phyloP scores from a whole-genome alignment of 2,329 filamentous ascomycete species.

The Akanthomyces muscarius region DNA sequence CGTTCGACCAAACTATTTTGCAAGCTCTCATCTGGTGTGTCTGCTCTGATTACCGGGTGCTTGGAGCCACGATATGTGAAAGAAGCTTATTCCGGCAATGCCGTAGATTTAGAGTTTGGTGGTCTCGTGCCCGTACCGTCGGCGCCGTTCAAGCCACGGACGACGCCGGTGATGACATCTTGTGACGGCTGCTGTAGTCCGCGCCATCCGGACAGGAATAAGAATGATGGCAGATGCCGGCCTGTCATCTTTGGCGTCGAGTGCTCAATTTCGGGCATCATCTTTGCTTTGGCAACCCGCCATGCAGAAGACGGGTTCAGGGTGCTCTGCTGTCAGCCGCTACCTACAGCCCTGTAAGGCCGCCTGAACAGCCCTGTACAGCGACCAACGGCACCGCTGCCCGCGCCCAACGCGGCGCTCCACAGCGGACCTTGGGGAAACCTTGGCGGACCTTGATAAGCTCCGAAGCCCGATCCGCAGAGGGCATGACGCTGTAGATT shows the following conservation, averaged over 20 bases:
- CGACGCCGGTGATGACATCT: background rate
- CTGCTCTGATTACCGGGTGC: too few relatives aligned
- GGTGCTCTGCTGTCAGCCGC: too few relatives aligned
- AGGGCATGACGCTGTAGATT: background rate
- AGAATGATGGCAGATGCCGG: background rate
- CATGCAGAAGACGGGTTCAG: too few relatives aligned
- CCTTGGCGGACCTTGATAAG: constrained; percentile 1
- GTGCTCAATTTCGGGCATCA: too few relatives aligned
- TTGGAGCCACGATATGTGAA: too few relatives aligned
- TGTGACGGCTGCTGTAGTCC: background rate
- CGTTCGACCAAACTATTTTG: too few relatives aligned
- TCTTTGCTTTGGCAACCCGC: too few relatives aligned
- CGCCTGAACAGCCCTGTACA: too few relatives aligned
- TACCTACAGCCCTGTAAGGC: too few relatives aligned
- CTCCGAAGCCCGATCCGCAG: background rate
- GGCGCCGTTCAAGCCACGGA: background rate
- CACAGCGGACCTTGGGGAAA: constrained; percentile 2
- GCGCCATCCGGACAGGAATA: background rate
- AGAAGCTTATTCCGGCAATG: background rate
- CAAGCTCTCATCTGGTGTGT: too few relatives aligned
- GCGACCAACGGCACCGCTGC: too few relatives aligned
- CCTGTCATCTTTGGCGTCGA: background rate
- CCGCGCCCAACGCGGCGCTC: background rate
- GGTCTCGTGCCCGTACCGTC: background rate
- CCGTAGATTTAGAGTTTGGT: background rate